These are phyloP conservation scores for Chrysanthemum makinoi DNA, from an alignment of 129 eudicot species.

Conservation along the genomic window DNA sequence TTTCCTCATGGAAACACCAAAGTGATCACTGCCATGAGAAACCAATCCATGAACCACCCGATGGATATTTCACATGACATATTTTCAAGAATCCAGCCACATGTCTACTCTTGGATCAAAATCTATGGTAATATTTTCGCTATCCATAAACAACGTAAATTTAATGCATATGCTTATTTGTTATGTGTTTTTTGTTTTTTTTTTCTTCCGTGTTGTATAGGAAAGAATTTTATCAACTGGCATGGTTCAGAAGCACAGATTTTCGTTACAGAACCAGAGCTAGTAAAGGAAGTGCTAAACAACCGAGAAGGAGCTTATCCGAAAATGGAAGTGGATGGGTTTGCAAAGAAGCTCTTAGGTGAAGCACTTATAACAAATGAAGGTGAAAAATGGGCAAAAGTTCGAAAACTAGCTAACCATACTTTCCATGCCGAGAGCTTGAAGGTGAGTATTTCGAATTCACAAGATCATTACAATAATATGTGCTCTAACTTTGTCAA, in stretches of 20 bases:
- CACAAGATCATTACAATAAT: no score
- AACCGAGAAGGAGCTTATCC: conserved; percentile 64
- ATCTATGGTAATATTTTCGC: conserved; percentile 40
- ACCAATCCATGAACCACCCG: conserved; percentile 46
- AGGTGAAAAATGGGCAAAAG: conserved; percentile 80
- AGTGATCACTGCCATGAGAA: conserved; percentile 46
- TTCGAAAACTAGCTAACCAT: conserved; percentile 63
- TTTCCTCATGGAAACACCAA: conserved; percentile 64
- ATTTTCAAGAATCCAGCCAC: conserved; percentile 65
- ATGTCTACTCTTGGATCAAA: conserved; percentile 55
- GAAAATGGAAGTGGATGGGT: conserved; percentile 67
- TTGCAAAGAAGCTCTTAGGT: conserved; percentile 65
- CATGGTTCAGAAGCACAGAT: conserved; percentile 65
- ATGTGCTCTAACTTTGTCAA: no score
- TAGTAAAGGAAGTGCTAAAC: conserved; percentile 60
- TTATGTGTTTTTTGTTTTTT: no score
- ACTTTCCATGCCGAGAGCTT: conserved; percentile 69
- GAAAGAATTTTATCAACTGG: conserved; percentile 57
- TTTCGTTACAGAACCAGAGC: conserved; percentile 60
- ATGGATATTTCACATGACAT: conserved; percentile 59
- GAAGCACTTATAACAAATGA: conserved; percentile 60
- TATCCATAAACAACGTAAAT: not conserved
- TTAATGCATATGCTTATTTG: not conserved
- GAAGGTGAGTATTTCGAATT: conserved; percentile 37
- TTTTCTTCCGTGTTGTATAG: conserved; percentile 18